phyloP scores from a whole-genome alignment of 495 filamentous ascomycete species.

The Podospora didyma region DNA sequence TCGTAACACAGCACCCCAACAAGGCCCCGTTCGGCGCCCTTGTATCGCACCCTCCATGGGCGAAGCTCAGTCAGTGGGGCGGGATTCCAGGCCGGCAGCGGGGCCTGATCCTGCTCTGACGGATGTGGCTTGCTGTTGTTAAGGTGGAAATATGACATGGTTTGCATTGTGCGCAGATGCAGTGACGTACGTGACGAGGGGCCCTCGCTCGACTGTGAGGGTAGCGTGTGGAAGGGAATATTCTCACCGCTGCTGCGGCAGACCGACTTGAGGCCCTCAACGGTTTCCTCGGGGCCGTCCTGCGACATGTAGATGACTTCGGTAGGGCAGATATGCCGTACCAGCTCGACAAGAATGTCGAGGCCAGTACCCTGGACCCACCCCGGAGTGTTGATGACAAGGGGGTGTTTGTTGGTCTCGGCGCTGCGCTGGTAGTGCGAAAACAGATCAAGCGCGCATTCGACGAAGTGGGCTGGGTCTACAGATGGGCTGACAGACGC shows the following conservation, averaged over 20 bases:
- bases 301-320: constrained; percentile 74
- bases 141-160: constrained; percentile 74
- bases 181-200: constrained; percentile 60
- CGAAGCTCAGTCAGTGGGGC: constrained; percentile 33
- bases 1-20: constrained; percentile 44
- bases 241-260: constrained; percentile 17
- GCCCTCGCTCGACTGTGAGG: constrained; percentile 59
- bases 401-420: constrained; percentile 39
- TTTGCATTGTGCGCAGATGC: constrained; percentile 74
- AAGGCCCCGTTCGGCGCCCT: constrained; percentile 27
- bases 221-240: constrained; percentile 39
- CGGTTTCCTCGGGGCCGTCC: constrained; percentile 61
- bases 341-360: constrained; percentile 62
- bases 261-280: constrained; percentile 49
- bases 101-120: neutral
- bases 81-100: constrained; percentile 27
- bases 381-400: constrained; percentile 79
- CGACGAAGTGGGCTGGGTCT: constrained; percentile 66
- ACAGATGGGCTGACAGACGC: constrained; percentile 64
- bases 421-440: constrained; percentile 52
- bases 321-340: constrained; percentile 44
- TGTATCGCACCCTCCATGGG: constrained; percentile 40
- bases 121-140: neutral
- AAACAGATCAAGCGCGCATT: constrained; percentile 65
- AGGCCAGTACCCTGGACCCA: constrained; percentile 78